These are phyloP conservation scores for Talaromyces sp. DNA, from an alignment of 2,329 filamentous ascomycete species.

Conservation along the genomic window DNA sequence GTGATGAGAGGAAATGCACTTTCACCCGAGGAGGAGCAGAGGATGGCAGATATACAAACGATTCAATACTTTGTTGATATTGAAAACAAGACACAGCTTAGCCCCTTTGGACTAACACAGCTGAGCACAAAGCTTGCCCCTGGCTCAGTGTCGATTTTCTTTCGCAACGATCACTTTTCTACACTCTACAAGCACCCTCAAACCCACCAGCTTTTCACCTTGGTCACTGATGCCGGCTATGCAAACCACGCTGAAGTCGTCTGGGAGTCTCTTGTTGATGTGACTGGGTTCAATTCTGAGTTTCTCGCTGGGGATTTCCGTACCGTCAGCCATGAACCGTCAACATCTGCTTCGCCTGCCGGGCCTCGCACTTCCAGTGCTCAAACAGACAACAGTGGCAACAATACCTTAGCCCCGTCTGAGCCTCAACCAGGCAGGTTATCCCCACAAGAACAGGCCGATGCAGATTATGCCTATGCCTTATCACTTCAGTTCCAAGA, in stretches of 20 bases:
- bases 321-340: conserved; percentile 66
- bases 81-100: conserved; percentile 83
- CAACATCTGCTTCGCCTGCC: conserved; percentile 32
- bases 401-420: conserved; percentile 6
- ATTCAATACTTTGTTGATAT: conserved; percentile 79
- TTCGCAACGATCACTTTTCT: conserved; percentile 96
- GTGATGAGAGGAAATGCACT: conserved; percentile 64
- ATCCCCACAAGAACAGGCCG: conserved; percentile 66
- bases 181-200: conserved; percentile 88
- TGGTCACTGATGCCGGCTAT: conserved; percentile 94
- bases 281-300: conserved; percentile 79
- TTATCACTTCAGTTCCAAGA: conserved; percentile 91
- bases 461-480: conserved; percentile 77
- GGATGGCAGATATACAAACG: conserved; percentile 78
- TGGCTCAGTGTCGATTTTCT: conserved; percentile 84
- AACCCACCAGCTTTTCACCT: conserved; percentile 72
- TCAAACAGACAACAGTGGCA: conserved; percentile 3
- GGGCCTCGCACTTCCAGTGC: conserved; percentile 32
- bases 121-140: conserved; percentile 71
- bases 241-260: conserved; percentile 85
- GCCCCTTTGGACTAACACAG: conserved; percentile 74
- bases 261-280: conserved; percentile 91
- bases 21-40: conserved; percentile 71
- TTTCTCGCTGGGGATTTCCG: conserved; percentile 91
- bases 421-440: conserved; percentile 16